These are phyloP conservation scores for Volvox reticuliferus DNA, from an alignment of 139 green algal genomes.

Conservation along the genomic window DNA sequence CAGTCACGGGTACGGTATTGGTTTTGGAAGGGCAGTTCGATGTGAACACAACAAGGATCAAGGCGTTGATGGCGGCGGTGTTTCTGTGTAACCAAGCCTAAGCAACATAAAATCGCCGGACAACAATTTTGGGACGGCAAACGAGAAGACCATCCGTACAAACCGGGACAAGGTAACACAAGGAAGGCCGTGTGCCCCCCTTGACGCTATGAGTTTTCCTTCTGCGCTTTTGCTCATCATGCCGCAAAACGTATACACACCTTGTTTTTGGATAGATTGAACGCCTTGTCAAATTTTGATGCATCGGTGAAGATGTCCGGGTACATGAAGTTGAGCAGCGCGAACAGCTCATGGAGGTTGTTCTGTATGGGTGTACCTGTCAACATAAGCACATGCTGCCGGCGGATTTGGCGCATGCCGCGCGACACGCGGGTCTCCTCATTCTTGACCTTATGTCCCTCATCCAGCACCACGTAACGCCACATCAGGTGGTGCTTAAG, in stretches of 20 bases:
- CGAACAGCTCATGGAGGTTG: slow-evolving; percentile 86
- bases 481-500: slow-evolving; percentile 58
- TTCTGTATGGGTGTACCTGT: slow-evolving; percentile 66
- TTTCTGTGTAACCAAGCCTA: no score
- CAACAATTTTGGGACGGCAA: no score
- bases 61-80: no score
- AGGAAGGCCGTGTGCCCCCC: no score
- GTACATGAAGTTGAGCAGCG: slow-evolving; percentile 82
- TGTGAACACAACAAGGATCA: no score
- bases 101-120: no score
- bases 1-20: no score
- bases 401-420: slow-evolving; percentile 61
- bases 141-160: no score
- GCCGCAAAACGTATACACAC: slow-evolving; percentile 36
- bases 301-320: slow-evolving; percentile 82
- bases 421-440: slow-evolving; percentile 63
- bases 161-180: no score
- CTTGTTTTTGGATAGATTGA: slow-evolving; percentile 72
- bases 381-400: slow-evolving; percentile 56
- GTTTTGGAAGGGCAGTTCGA: no score
- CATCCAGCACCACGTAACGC: slow-evolving; percentile 73
- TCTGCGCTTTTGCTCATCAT: no score
- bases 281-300: slow-evolving; percentile 84
- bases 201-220: no score
- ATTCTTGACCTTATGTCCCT: slow-evolving; percentile 75